Percentiles rank a stretch among this genome's conserved stretches.
phyloP scores from a whole-genome alignment of 768 basidiomycete genomes.

The Serendipita vermifera region DNA sequence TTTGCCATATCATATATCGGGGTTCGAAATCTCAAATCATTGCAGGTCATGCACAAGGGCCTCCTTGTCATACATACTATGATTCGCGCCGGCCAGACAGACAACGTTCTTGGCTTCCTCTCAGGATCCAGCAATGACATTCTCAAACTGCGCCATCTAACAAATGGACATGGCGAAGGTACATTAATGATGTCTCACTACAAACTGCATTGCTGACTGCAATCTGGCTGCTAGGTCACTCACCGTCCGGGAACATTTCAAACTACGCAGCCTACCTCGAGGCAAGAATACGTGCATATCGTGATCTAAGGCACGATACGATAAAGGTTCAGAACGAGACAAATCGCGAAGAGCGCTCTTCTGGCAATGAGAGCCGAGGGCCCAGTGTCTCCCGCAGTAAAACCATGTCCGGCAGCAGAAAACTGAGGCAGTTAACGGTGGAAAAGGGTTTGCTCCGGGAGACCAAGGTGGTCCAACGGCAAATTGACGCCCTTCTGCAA shows the following conservation, averaged over 20 bases:
- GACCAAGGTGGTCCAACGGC: constrained; percentile 77
- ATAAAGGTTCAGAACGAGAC: constrained; percentile 87
- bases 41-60: constrained; percentile 93
- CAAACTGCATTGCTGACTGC: constrained; percentile 1
- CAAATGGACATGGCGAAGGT: constrained; percentile 85
- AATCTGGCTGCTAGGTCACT: constrained; percentile 45
- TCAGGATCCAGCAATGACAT: constrained; percentile 54
- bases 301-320: constrained; percentile 86
- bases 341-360: constrained; percentile 64
- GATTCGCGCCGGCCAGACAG: constrained; percentile 93
- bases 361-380: constrained; percentile 45
- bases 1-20: constrained; percentile 13
- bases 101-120: constrained; percentile 78
- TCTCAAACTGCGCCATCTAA: constrained; percentile 69
- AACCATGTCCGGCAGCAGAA: constrained; percentile 69
- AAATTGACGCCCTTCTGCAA: constrained; percentile 79
- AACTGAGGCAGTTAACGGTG: constrained; percentile 81
- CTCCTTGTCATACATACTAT: constrained; percentile 90
- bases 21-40: not conserved
- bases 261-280: constrained; percentile 85
- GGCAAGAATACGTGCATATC: constrained; percentile 73
- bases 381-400: constrained; percentile 33
- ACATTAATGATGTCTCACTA: constrained; percentile 12
- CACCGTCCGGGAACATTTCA: constrained; percentile 72
- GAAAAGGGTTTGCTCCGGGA: constrained; percentile 92